Percentiles rank a stretch among this genome's conserved stretches.
Evolutionary conservation across 257 asterid species (phyloP).

Genomic region (Perilla frutescens): DNA sequence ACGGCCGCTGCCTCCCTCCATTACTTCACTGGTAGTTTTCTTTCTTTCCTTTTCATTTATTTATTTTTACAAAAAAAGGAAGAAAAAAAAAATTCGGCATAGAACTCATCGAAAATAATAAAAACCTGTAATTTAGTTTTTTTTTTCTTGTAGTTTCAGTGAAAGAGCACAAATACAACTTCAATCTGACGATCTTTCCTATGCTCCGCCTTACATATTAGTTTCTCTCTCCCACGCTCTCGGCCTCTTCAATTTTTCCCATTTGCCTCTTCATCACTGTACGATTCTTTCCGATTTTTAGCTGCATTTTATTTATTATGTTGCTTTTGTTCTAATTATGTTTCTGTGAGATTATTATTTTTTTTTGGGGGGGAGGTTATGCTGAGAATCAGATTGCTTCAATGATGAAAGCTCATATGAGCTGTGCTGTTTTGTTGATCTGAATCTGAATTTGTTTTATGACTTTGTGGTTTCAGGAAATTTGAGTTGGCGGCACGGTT

Average conservation of each 20-base stretch:
- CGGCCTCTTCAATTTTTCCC: slow-evolving; percentile 22
- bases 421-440: slow-evolving; percentile 22
- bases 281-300: slow-evolving; percentile 7
- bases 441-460: slow-evolving; percentile 13
- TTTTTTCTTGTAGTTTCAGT: slow-evolving; percentile 20
- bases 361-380: neutral
- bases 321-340: neutral
- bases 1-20: neutral
- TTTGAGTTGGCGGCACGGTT: neutral
- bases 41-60: no score
- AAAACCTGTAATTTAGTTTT: slow-evolving; percentile 7
- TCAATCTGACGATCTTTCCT: slow-evolving; percentile 38
- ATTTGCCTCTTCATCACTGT: slow-evolving; percentile 23
- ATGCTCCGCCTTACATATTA: slow-evolving; percentile 30
- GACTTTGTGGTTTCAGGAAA: neutral
- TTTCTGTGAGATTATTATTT: no score
- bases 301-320: slow-evolving; percentile 14
- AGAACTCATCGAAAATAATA: slow-evolving; percentile 41
- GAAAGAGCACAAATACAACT: slow-evolving; percentile 29
- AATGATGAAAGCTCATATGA: slow-evolving; percentile 22
- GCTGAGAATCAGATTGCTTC: slow-evolving; percentile 16
- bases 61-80: no score
- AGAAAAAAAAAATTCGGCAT: slow-evolving; percentile 24
- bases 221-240: slow-evolving; percentile 15
- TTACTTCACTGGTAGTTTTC: neutral